Evolutionary conservation across 2,329 filamentous ascomycete species (phyloP).

Genomic region (Trichocomaceae sp.): DNA sequence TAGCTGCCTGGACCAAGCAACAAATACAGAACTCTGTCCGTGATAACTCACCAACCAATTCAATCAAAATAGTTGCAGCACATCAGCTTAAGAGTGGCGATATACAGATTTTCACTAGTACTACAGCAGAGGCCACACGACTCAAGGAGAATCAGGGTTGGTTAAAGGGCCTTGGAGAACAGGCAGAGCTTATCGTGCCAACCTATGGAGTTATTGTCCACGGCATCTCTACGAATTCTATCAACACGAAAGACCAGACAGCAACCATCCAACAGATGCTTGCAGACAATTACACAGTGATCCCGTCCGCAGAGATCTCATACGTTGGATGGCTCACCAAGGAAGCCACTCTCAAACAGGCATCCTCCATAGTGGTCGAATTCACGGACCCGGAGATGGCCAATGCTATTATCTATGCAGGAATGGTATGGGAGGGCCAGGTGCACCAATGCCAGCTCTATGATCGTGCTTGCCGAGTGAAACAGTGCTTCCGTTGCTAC

Average conservation of each 20-base stretch:
- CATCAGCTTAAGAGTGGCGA: not conserved
- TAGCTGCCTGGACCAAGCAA: not conserved
- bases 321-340: conserved; percentile 22
- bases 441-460: conserved; percentile 21
- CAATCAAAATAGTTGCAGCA: not conserved
- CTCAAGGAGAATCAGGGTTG: conserved; percentile 3
- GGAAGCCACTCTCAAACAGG: conserved; percentile 14
- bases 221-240: conserved; percentile 21
- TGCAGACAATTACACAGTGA: conserved; percentile 21
- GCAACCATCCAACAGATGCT: conserved; percentile 20
- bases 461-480: conserved; percentile 21
- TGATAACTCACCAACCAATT: not conserved
- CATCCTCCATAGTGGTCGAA: conserved; percentile 23
- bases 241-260: conserved; percentile 23
- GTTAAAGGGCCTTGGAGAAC: conserved; percentile 17
- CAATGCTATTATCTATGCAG: conserved; percentile 22
- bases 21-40: not conserved
- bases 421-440: conserved; percentile 19
- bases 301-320: conserved; percentile 20
- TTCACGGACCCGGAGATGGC: conserved; percentile 21
- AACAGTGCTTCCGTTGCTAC: conserved; percentile 22
- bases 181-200: conserved; percentile 11
- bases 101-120: not conserved
- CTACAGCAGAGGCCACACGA: not conserved
- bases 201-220: conserved; percentile 23